A percentile compares a stretch with the other conserved stretches of the same genome.
phyloP scores from a whole-genome alignment of 139 green algal genomes.

The Astrephomene gubernaculifera region DNA sequence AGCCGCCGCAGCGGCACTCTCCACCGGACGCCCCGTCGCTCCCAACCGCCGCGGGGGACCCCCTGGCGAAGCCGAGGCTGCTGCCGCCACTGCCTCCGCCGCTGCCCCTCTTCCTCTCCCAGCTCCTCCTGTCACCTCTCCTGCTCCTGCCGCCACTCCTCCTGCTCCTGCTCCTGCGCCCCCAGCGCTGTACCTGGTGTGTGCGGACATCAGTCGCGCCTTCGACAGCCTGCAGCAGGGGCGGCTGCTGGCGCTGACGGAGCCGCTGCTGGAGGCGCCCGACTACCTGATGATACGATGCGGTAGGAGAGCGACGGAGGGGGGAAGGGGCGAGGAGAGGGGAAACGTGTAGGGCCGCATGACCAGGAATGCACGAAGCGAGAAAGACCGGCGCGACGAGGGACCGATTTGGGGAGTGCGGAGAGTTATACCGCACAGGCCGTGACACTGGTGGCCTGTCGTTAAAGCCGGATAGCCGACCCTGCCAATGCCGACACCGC shows the following conservation, averaged over 20 bases:
- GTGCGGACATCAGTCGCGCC: conserved; percentile 78
- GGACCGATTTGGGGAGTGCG: no score
- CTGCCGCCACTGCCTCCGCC: background rate
- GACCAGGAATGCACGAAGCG: no score
- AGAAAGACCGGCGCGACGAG: no score
- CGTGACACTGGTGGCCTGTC: no score
- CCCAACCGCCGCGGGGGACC: background rate
- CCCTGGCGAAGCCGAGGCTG: background rate
- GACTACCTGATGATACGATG: conserved; percentile 63
- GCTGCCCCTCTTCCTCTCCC: background rate
- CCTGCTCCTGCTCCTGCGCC: no score
- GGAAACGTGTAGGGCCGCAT: background rate
- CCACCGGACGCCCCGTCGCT: background rate
- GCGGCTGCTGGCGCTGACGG: conserved; percentile 65
- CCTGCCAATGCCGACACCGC: no score
- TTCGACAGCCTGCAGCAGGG: conserved; percentile 82
- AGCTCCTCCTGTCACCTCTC: no score
- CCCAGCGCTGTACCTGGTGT: conserved; percentile 73
- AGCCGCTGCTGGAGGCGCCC: conserved; percentile 57
- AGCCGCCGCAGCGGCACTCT: background rate
- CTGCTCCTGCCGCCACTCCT: background rate
- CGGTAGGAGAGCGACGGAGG: background rate
- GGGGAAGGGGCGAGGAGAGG: background rate
- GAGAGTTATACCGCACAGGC: no score
- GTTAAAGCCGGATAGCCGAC: no score